phyloP scores from a whole-genome alignment of 2,329 filamentous ascomycete genomes.

The Aspergillus brasiliensis region DNA sequence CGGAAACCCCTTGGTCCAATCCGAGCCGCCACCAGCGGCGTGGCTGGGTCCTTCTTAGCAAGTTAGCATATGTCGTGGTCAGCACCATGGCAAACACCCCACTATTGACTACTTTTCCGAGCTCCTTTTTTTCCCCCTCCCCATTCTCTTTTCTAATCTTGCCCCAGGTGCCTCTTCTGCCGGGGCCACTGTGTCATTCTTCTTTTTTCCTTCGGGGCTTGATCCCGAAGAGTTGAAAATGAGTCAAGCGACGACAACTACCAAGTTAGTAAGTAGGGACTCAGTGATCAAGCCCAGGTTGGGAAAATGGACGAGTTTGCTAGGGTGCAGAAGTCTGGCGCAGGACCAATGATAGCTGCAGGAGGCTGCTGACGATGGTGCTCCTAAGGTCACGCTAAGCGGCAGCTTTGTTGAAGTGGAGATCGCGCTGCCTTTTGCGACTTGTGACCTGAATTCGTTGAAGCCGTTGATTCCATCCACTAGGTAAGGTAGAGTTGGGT shows the following conservation, averaged over 20 bases:
- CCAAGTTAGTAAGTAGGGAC: too few relatives aligned
- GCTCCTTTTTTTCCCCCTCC: neutral
- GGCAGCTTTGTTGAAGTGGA: neutral
- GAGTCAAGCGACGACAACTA: neutral
- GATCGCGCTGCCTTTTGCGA: neutral
- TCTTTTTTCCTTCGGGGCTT: neutral
- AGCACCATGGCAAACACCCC: conserved; percentile 9
- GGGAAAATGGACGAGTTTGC: neutral
- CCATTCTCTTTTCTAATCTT: neutral
- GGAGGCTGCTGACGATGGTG: neutral
- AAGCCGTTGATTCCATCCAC: neutral
- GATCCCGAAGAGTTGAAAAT: neutral
- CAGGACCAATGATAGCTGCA: conserved; percentile 4
- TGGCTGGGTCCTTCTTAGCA: neutral
- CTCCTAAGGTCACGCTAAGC: neutral
- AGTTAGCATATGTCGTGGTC: neutral
- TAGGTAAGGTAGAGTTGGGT: too few relatives aligned
- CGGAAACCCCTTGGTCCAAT: conserved; percentile 9
- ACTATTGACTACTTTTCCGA: neutral
- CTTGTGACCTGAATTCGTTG: neutral
- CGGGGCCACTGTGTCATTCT: too few relatives aligned
- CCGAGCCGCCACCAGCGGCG: neutral
- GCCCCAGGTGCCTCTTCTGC: neutral
- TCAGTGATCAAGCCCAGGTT: neutral
- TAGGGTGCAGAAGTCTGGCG: neutral